Evolutionary conservation across 768 basidiomycete species (phyloP).

Genomic region (Panaeolus cyanescens): DNA sequence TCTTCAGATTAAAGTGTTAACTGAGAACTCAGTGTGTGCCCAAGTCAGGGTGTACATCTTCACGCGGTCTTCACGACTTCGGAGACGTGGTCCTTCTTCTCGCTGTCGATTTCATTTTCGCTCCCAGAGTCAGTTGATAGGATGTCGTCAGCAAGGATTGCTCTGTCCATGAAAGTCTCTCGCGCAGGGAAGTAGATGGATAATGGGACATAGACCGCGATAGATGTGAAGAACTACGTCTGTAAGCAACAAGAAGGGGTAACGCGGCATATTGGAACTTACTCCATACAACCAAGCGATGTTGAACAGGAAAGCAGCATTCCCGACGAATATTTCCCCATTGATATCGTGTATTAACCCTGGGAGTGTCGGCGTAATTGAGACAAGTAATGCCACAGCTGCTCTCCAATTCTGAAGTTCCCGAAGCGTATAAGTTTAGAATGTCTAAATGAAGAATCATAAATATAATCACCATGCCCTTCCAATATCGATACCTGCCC

Average conservation of each 20-base stretch:
- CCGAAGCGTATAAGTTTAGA: not conserved
- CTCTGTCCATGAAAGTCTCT: constrained; percentile 41
- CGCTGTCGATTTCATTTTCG: constrained; percentile 6
- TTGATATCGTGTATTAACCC: constrained; percentile 81
- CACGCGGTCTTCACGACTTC: not conserved
- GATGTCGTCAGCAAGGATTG: constrained; percentile 31
- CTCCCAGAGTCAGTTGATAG: constrained; percentile 9
- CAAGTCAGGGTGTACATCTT: not conserved
- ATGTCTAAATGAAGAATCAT: not conserved
- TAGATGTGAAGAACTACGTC: constrained; percentile 39
- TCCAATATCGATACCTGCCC: constrained; percentile 77
- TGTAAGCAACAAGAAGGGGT: not conserved
- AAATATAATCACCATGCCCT: constrained; percentile 63
- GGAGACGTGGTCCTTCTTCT: not conserved
- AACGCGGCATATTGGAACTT: constrained; percentile 21
- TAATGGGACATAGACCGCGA: constrained; percentile 34
- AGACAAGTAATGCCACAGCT: constrained; percentile 62
- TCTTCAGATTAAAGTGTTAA: not conserved
- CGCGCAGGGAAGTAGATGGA: constrained; percentile 41
- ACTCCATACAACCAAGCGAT: constrained; percentile 81
- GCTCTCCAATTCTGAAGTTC: constrained; percentile 78
- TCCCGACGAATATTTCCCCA: constrained; percentile 59
- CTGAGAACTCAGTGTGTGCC: not conserved
- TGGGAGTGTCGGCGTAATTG: constrained; percentile 73
- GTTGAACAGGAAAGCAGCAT: constrained; percentile 58